phyloP scores from a whole-genome alignment of 345 rosid genomes.

The Citrus medica region DNA sequence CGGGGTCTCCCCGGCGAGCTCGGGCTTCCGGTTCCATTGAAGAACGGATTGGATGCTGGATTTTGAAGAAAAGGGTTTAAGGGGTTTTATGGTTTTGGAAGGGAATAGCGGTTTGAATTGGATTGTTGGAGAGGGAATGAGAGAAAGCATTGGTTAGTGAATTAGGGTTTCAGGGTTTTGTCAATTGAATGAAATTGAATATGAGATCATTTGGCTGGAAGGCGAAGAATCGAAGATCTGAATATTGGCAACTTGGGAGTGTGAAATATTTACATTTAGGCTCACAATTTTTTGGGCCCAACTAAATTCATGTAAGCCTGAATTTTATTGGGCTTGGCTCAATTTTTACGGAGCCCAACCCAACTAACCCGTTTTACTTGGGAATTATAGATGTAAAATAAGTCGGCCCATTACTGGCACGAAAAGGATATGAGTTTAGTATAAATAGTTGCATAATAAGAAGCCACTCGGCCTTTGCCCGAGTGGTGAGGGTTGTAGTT shows the following conservation, averaged over 20 bases:
- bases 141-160: slow-evolving; percentile 44
- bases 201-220: slow-evolving; percentile 12
- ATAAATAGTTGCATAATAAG: too few species aligned
- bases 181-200: not conserved
- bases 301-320: not conserved
- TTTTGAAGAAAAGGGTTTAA: slow-evolving; percentile 11
- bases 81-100: not conserved
- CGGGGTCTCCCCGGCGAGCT: slow-evolving; percentile 88
- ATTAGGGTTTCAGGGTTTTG: not conserved
- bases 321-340: not conserved
- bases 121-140: slow-evolving; percentile 24
- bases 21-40: slow-evolving; percentile 90
- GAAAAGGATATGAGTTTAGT: too few species aligned
- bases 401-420: too few species aligned
- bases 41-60: slow-evolving; percentile 54
- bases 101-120: slow-evolving; percentile 15
- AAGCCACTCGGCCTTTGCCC: too few species aligned
- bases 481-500: too few species aligned
- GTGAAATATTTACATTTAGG: not conserved
- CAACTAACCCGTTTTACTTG: too few species aligned
- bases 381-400: too few species aligned
- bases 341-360: not conserved
- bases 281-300: not conserved
- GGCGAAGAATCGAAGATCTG: too few species aligned
- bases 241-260: not conserved